These are phyloP conservation scores for Chloranthus sessilifolius DNA, from an alignment of 164 flowering plant genomes.

Conservation along the genomic window DNA sequence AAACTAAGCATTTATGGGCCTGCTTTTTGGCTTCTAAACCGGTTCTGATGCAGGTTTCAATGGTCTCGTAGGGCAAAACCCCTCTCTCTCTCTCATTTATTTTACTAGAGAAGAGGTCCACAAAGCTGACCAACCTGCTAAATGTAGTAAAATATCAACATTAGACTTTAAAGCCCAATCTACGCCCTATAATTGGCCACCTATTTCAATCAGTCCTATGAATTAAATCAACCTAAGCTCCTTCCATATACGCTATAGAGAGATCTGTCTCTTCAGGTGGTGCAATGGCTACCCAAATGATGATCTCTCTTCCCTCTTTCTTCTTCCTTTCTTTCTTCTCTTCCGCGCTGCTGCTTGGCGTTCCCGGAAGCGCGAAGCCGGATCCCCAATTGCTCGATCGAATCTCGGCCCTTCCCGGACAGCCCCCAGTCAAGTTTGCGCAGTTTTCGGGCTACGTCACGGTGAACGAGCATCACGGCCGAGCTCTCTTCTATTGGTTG, in stretches of 20 bases:
- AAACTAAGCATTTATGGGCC: too few species aligned
- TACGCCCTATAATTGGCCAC: background rate
- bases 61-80: constrained; percentile 1
- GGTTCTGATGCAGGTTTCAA: constrained; percentile 4
- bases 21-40: constrained; percentile 6
- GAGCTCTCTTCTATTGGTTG: constrained; percentile 84
- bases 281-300: constrained; percentile 15
- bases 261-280: background rate
- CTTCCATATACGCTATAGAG: too few species aligned
- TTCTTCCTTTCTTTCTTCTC: constrained; percentile 6
- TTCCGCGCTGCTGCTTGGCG: constrained; percentile 8
- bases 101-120: background rate
- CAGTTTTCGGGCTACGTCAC: constrained; percentile 82
- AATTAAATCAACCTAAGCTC: background rate
- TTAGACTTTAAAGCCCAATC: background rate
- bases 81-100: constrained; percentile 1
- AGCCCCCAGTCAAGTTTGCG: constrained; percentile 55
- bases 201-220: background rate
- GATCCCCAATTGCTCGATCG: constrained; percentile 39
- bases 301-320: background rate
- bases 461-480: constrained; percentile 53
- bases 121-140: background rate
- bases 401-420: constrained; percentile 62
- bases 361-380: too few species aligned
- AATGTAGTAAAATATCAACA: constrained; percentile 1